phyloP scores from a whole-genome alignment of 148 eudicot genomes.

The Rhododendron ovatum region DNA sequence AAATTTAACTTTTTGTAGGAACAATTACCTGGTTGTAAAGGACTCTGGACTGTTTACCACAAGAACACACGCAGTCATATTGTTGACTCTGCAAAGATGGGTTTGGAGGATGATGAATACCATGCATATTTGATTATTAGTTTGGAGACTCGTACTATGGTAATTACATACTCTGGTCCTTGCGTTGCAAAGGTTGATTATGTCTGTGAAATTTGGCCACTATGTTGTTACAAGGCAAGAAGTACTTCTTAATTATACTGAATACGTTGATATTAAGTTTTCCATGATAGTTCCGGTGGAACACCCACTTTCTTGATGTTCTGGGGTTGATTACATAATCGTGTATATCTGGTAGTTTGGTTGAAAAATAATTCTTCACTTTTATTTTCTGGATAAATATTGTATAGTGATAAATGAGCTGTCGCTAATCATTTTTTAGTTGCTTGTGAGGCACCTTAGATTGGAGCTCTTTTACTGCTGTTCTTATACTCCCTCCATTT shows the following conservation, averaged over 20 bases:
- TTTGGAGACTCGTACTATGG: constrained; percentile 94
- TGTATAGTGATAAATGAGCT: neutral
- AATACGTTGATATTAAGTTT: neutral
- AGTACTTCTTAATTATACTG: neutral
- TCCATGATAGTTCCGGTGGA: neutral
- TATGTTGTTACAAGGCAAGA: neutral
- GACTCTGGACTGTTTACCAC: constrained; percentile 98
- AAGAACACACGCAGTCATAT: constrained; percentile 73
- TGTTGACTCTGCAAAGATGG: constrained; percentile 64
- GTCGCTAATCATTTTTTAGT: neutral
- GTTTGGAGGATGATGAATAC: constrained; percentile 83
- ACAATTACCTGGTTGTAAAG: constrained; percentile 81
- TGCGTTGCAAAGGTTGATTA: neutral
- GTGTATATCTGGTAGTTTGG: neutral
- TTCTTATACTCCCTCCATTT: too few species aligned
- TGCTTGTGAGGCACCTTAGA: neutral
- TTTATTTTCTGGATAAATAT: neutral
- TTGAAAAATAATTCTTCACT: neutral
- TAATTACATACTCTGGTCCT: constrained; percentile 22
- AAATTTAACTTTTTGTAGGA: constrained; percentile 38
- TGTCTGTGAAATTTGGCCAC: neutral
- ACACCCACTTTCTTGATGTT: neutral
- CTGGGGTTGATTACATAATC: neutral
- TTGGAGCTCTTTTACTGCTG: neutral
- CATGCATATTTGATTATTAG: constrained; percentile 96